These are phyloP conservation scores for Dalbergia oliveri DNA, from an alignment of 306 rosid genomes.

Conservation along the genomic window DNA sequence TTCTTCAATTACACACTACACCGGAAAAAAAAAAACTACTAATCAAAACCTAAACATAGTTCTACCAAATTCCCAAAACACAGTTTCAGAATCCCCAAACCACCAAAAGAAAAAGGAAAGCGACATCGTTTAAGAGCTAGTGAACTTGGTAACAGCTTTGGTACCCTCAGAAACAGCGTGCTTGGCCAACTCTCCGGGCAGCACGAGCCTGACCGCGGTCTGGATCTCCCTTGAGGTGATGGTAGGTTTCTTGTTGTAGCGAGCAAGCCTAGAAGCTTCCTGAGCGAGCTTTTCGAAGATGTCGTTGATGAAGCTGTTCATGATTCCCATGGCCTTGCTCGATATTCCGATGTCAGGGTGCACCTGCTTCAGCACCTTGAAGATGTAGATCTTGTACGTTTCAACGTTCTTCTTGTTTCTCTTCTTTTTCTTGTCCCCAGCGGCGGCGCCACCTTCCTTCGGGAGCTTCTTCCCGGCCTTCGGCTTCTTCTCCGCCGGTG, in stretches of 20 bases:
- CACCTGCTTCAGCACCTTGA: conserved; percentile 79
- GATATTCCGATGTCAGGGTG: conserved; percentile 86
- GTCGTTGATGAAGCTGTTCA: conserved; percentile 82
- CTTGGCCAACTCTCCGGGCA: conserved; percentile 81
- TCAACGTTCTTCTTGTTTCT: conserved; percentile 69
- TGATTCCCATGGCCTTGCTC: conserved; percentile 80
- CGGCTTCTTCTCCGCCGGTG: conserved; percentile 79
- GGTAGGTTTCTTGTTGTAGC: conserved; percentile 83
- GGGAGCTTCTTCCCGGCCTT: conserved; percentile 88
- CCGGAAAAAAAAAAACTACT: background rate
- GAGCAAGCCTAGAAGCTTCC: conserved; percentile 70
- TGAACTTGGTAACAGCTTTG: conserved; percentile 78
- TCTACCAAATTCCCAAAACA: background rate
- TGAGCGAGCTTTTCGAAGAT: conserved; percentile 84
- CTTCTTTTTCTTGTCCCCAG: conserved; percentile 82
- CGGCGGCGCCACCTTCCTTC: conserved; percentile 62
- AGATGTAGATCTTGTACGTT: conserved; percentile 84
- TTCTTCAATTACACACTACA: conserved; percentile 23
- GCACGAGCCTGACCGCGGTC: conserved; percentile 77
- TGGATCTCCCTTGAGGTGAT: conserved; percentile 83
- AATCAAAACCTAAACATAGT: conserved; percentile 19
- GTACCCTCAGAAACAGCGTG: conserved; percentile 84
- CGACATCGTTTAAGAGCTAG: conserved; percentile 50
- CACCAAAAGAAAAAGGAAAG: too few species aligned
- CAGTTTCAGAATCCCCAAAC: background rate